These are phyloP conservation scores for Trametes villosa DNA, from an alignment of 768 basidiomycete genomes.

Conservation along the genomic window DNA sequence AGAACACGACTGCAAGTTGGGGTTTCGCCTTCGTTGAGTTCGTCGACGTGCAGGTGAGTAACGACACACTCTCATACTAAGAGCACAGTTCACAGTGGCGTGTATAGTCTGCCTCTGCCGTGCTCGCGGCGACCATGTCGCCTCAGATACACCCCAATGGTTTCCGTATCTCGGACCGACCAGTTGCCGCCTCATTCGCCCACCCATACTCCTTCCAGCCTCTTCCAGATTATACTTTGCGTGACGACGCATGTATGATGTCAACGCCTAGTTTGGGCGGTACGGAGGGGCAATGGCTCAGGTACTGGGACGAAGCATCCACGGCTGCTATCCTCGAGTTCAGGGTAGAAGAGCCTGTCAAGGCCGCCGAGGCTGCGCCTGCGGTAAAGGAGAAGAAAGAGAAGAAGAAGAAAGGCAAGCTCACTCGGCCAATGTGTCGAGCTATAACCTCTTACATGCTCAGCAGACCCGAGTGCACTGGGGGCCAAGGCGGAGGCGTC, in stretches of 20 bases:
- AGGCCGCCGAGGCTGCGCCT: constrained; percentile 38
- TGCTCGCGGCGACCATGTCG: constrained; percentile 87
- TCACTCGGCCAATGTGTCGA: background rate
- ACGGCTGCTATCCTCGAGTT: constrained; percentile 78
- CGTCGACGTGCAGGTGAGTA: constrained; percentile 73
- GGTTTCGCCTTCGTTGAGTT: constrained; percentile 97
- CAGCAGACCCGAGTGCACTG: background rate
- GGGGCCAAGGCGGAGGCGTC: constrained; percentile 59
- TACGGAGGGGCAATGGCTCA: constrained; percentile 71
- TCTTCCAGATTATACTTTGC: constrained; percentile 69
- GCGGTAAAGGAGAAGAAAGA: constrained; percentile 63
- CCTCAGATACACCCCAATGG: constrained; percentile 88
- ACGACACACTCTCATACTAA: background rate
- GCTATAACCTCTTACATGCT: background rate
- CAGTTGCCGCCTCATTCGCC: constrained; percentile 92
- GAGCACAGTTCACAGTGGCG: constrained; percentile 20
- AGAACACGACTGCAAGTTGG: constrained; percentile 84
- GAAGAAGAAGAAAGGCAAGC: constrained; percentile 48
- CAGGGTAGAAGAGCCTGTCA: constrained; percentile 66
- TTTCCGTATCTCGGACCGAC: constrained; percentile 87
- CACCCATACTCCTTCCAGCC: constrained; percentile 90
- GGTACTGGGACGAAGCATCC: constrained; percentile 92
- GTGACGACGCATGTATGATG: constrained; percentile 76
- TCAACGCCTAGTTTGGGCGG: constrained; percentile 75
- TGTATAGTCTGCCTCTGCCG: constrained; percentile 74